These are phyloP conservation scores for Ustilago xerochloae DNA, from an alignment of 1,284 basidiomycete genomes.

Conservation along the genomic window DNA sequence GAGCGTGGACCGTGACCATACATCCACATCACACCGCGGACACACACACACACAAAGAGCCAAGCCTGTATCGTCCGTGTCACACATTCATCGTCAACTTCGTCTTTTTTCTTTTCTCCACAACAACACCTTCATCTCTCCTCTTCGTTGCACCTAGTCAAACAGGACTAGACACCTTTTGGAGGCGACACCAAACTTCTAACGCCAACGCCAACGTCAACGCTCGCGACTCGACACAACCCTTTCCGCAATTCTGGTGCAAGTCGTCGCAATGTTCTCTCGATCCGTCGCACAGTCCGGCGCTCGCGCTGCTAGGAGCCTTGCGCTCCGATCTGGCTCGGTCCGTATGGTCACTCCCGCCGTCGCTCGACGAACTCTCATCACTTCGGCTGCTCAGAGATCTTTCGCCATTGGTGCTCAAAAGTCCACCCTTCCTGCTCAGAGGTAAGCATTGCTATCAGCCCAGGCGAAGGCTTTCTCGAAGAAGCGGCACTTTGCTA, in stretches of 20 bases:
- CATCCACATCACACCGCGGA: too few relatives aligned
- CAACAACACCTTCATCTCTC: neutral
- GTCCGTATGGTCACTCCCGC: conserved; percentile 39
- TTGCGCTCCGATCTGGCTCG: conserved; percentile 40
- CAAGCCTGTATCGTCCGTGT: neutral
- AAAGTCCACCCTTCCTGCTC: conserved; percentile 23
- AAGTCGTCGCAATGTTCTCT: conserved; percentile 24
- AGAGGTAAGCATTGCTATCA: conserved; percentile 26
- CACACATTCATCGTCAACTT: neutral
- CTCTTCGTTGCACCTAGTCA: neutral
- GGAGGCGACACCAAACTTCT: neutral
- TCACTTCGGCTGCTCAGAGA: conserved; percentile 35
- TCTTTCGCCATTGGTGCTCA: conserved; percentile 28
- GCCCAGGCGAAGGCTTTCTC: neutral
- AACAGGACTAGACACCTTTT: neutral
- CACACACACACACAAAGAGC: neutral
- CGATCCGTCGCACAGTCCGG: conserved; percentile 43
- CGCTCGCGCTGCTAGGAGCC: conserved; percentile 37
- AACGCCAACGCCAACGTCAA: neutral
- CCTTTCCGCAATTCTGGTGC: neutral
- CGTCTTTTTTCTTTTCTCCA: conserved; percentile 12
- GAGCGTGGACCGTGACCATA: conserved; percentile 19
- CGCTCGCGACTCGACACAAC: neutral
- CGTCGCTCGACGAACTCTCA: conserved; percentile 44
- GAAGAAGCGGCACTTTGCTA: too few relatives aligned